Percentiles rank a stretch among this genome's conserved stretches.
These are phyloP conservation scores for Coniella lustricola DNA, from an alignment of 2,329 filamentous ascomycete genomes.

Conservation along the genomic window DNA sequence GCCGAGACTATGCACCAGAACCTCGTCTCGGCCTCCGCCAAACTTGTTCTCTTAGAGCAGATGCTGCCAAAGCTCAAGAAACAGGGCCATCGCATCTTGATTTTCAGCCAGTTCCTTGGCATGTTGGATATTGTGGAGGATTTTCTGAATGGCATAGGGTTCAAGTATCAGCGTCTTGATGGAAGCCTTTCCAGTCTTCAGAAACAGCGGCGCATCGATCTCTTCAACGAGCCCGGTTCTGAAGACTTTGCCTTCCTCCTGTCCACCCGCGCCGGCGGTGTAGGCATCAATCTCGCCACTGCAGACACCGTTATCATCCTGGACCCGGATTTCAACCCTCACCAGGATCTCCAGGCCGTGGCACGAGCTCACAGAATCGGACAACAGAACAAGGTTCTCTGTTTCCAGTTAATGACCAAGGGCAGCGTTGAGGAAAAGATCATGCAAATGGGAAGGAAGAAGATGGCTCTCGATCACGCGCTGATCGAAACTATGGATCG, in stretches of 20 bases:
- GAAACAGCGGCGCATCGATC: constrained; percentile 91
- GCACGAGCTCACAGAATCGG: constrained; percentile 94
- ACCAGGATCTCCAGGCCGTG: constrained; percentile 93
- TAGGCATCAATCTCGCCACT: constrained; percentile 94
- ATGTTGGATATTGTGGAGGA: constrained; percentile 90
- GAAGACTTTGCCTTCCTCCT: constrained; percentile 82
- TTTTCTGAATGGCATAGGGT: constrained; percentile 69
- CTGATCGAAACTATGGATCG: constrained; percentile 83
- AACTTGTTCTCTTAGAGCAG: constrained; percentile 74
- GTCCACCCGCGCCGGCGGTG: constrained; percentile 89
- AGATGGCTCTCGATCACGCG: constrained; percentile 91
- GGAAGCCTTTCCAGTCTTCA: constrained; percentile 73
- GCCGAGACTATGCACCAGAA: constrained; percentile 63
- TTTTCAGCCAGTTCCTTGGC: constrained; percentile 91
- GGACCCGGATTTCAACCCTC: constrained; percentile 94
- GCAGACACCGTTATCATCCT: constrained; percentile 98
- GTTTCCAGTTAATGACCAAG: constrained; percentile 89
- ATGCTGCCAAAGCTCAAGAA: constrained; percentile 83
- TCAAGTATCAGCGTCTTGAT: constrained; percentile 74
- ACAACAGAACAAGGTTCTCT: constrained; percentile 90
- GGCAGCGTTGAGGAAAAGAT: constrained; percentile 91
- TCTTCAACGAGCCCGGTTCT: constrained; percentile 81
- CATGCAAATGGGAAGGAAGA: constrained; percentile 89
- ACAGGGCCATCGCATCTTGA: constrained; percentile 80
- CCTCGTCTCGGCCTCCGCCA: constrained; percentile 83